phyloP scores from a whole-genome alignment of 805 yeast genomes.

The Kodamaea leandrae region DNA sequence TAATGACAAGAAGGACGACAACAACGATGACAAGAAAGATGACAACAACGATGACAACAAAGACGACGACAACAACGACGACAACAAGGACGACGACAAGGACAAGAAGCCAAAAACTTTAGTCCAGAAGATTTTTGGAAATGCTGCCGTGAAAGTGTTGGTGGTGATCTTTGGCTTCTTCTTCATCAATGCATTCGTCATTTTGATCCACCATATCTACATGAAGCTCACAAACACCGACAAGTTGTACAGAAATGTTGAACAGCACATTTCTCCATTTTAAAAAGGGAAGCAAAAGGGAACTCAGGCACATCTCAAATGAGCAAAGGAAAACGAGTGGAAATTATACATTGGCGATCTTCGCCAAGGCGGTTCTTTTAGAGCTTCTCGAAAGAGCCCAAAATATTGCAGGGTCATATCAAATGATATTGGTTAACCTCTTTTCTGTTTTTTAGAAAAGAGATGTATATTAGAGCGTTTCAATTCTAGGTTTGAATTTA shows the following conservation, averaged over 20 bases:
- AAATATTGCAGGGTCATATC: too few species aligned
- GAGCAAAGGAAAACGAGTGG: too few species aligned
- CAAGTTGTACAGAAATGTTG: conserved; percentile 33
- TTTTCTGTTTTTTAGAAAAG: too few species aligned
- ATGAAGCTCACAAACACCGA: conserved; percentile 26
- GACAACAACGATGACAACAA: conserved; percentile 1
- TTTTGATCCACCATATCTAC: conserved; percentile 38
- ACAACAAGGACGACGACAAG: background rate
- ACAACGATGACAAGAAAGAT: conserved; percentile 1
- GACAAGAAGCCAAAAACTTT: conserved; percentile 7
- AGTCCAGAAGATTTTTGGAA: conserved; percentile 15
- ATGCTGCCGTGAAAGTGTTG: conserved; percentile 30
- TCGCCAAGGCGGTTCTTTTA: too few species aligned
- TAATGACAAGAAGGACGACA: background rate
- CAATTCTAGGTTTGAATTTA: too few species aligned
- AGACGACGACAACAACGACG: conserved; percentile 1
- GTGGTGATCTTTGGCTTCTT: conserved; percentile 36
- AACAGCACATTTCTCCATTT: conserved; percentile 36
- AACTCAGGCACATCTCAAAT: too few species aligned
- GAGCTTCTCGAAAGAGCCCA: too few species aligned
- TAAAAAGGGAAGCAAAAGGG: too few species aligned
- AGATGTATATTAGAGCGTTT: too few species aligned
- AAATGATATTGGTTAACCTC: too few species aligned
- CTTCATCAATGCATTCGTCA: conserved; percentile 34
- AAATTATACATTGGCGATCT: too few species aligned